phyloP scores from a whole-genome alignment of 495 filamentous ascomycete species.

The Opeltia flavorubescens region DNA sequence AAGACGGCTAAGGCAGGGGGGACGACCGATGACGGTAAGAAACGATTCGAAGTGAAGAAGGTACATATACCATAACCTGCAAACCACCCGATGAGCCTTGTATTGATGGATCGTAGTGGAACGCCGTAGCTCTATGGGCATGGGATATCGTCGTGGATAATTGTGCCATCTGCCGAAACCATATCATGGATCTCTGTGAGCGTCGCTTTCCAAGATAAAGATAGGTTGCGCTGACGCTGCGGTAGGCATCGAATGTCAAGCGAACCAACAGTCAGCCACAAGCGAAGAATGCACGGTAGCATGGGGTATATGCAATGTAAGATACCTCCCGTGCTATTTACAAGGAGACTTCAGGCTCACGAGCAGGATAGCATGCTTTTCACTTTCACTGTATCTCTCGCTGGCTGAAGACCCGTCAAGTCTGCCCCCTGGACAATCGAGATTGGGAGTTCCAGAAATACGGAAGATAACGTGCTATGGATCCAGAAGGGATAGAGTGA shows the following conservation, averaged over 20 bases:
- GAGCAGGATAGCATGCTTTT: constrained; percentile 69
- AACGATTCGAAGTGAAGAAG: constrained; percentile 98
- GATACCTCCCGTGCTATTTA: constrained; percentile 16
- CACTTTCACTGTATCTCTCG: constrained; percentile 99
- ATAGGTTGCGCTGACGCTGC: constrained; percentile 7
- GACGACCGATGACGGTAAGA: constrained; percentile 57
- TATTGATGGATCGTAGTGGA: constrained; percentile 56
- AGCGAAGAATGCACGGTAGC: constrained; percentile 97
- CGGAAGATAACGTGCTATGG: constrained; percentile 43
- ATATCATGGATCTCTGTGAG: constrained; percentile 98
- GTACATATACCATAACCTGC: constrained; percentile 28
- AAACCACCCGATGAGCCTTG: background rate
- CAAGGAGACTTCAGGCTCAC: constrained; percentile 2
- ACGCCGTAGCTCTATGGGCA: constrained; percentile 96
- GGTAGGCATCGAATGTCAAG: constrained; percentile 92
- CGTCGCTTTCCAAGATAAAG: constrained; percentile 3
- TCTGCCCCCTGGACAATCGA: constrained; percentile 93
- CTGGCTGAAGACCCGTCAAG: constrained; percentile 99
- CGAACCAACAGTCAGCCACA: constrained; percentile 96
- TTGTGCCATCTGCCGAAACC: constrained; percentile 97
- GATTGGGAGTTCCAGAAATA: constrained; percentile 99
- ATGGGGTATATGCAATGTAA: constrained; percentile 98
- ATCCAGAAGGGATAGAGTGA: too few species aligned
- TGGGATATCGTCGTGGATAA: constrained; percentile 99
- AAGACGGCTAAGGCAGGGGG: constrained; percentile 38